Evolutionary conservation across 108 stramenopile species (phyloP).

Genomic region (Skeletonema menzelii): DNA sequence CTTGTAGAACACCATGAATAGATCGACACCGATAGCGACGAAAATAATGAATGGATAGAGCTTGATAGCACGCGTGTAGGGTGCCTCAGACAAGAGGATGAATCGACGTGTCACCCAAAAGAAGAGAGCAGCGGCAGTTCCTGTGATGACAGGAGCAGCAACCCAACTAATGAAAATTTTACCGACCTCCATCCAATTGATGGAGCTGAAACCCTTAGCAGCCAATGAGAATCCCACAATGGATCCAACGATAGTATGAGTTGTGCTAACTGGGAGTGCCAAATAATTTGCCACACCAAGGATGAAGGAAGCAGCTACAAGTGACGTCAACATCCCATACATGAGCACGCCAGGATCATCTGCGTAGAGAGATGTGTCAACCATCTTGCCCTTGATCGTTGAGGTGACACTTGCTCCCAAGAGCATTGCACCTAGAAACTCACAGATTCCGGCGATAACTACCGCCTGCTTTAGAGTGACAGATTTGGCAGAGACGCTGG

Average conservation of each 20-base stretch:
- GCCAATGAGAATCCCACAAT: slow-evolving; percentile 67
- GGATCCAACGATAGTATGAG: slow-evolving; percentile 60
- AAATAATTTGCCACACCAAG: slow-evolving; percentile 56
- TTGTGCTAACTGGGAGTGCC: slow-evolving; percentile 72
- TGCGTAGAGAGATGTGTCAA: slow-evolving; percentile 47
- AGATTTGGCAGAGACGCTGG: slow-evolving; percentile 72
- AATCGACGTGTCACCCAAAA: slow-evolving; percentile 27
- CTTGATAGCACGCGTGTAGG: slow-evolving; percentile 46
- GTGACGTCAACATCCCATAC: slow-evolving; percentile 64
- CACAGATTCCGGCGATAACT: slow-evolving; percentile 61
- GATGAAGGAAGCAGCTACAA: slow-evolving; percentile 59
- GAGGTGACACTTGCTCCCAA: slow-evolving; percentile 63
- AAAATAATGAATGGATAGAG: slow-evolving; percentile 56
- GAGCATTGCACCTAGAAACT: slow-evolving; percentile 63
- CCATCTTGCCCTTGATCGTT: slow-evolving; percentile 63
- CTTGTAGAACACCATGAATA: slow-evolving; percentile 52
- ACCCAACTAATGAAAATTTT: slow-evolving; percentile 64
- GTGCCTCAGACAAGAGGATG: slow-evolving; percentile 35
- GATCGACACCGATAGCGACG: slow-evolving; percentile 45
- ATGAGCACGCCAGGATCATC: slow-evolving; percentile 55
- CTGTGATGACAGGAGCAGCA: slow-evolving; percentile 54
- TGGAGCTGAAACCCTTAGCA: slow-evolving; percentile 43
- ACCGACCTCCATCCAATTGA: slow-evolving; percentile 40
- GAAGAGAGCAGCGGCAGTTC: slow-evolving; percentile 34
- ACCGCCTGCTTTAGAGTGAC: slow-evolving; percentile 67